Evolutionary conservation across 192 early-diverging fungal genomes (phyloP).

Genomic region (Spizellomyces sp.): DNA sequence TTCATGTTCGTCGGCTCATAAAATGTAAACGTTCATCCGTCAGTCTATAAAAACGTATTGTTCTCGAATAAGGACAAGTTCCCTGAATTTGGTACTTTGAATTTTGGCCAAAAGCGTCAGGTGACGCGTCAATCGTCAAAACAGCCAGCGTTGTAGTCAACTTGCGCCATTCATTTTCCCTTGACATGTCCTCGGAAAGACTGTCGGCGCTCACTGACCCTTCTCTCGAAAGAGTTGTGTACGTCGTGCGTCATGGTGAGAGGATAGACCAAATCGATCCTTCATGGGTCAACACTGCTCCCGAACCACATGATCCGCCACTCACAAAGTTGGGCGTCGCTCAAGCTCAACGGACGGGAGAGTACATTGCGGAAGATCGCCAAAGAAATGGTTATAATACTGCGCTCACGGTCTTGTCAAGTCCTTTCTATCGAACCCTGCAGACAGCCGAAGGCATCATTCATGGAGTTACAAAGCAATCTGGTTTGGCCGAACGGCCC

Average conservation of each 20-base stretch:
- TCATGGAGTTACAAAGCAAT: neutral
- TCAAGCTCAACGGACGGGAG: conserved; percentile 11
- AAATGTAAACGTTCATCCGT: too few species aligned
- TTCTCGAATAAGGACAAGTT: too few species aligned
- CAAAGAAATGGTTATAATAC: too few species aligned
- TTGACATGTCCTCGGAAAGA: too few species aligned
- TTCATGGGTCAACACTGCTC: neutral
- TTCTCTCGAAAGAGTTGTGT: conserved; percentile 5
- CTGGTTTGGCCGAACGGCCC: neutral
- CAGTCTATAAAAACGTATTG: too few species aligned
- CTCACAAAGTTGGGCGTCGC: conserved; percentile 15
- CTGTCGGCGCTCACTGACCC: neutral
- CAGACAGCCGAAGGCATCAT: conserved; percentile 12
- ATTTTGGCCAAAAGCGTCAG: too few species aligned
- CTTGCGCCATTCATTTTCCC: too few species aligned
- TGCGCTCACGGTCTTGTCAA: conserved; percentile 2
- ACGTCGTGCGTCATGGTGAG: conserved; percentile 17
- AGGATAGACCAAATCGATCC: conserved; percentile 25
- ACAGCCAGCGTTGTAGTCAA: too few species aligned
- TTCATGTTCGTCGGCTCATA: too few species aligned
- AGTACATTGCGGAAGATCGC: conserved; percentile 2
- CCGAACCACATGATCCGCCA: conserved; percentile 16
- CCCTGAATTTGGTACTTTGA: too few species aligned
- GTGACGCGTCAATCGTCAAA: too few species aligned
- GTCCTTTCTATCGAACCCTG: conserved; percentile 22